phyloP scores from a whole-genome alignment of 148 eudicot species.

The Simmondsia chinensis region DNA sequence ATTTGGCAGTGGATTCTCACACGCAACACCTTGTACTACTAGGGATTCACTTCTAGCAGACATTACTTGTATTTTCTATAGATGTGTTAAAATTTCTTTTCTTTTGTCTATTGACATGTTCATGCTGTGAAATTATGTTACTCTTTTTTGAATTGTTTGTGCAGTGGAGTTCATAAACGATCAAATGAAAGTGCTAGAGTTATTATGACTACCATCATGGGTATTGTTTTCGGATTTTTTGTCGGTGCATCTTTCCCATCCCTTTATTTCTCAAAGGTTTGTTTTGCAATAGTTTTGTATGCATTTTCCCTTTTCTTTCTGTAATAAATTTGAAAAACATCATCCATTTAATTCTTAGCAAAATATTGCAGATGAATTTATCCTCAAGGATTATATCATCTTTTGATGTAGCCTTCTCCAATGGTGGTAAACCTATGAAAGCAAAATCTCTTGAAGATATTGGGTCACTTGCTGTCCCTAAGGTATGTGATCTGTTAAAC shows the following conservation, averaged over 20 bases:
- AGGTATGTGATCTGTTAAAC: constrained; percentile 6
- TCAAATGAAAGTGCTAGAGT: constrained; percentile 23
- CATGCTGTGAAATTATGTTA: background rate
- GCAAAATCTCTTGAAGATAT: constrained; percentile 16
- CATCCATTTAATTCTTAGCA: background rate
- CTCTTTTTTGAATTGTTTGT: background rate
- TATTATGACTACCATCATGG: constrained; percentile 21
- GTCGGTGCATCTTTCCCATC: constrained; percentile 29
- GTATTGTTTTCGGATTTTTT: constrained; percentile 24
- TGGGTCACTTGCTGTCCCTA: constrained; percentile 13
- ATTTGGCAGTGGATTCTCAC: background rate
- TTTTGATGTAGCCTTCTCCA: constrained; percentile 13
- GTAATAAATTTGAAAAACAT: background rate
- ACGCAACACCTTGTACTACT: too few species aligned
- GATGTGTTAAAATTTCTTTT: too few species aligned
- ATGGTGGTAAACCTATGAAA: background rate
- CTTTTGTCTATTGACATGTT: background rate
- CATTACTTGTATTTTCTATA: too few species aligned
- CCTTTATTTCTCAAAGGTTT: constrained; percentile 15
- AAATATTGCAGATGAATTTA: constrained; percentile 15
- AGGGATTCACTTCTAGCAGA: too few species aligned
- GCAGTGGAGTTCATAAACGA: constrained; percentile 20
- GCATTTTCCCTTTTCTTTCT: background rate
- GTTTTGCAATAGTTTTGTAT: background rate
- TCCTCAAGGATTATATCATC: constrained; percentile 17